Evolutionary conservation across 495 filamentous ascomycete species (phyloP), one percentile per base, ranked within the genome.

Genomic region (Cladorrhinum samala): DNA sequence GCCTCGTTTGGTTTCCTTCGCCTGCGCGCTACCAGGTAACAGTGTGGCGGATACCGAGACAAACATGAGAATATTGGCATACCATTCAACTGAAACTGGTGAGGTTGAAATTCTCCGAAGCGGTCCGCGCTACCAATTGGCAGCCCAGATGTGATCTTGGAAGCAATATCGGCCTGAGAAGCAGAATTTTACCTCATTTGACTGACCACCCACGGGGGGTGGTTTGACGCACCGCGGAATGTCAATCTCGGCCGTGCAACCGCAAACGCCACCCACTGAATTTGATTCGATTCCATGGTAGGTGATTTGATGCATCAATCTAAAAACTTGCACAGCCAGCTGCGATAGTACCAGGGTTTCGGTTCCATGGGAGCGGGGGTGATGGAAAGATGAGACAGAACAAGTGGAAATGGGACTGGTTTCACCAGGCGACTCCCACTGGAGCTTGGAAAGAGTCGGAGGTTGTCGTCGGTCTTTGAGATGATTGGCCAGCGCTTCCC

Each of bases 401-500:
- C n/a, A 27, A 30, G 43, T 27, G 40, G 25, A 49, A 44, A 39
- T 41, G 46, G 52, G 45, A 42, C 49, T 41, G 16, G 61, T 62
- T 62, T 62, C 60, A 62, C 27, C 47, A 38, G 46, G 3, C 43
- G 45, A 24, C n/a, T n/a, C 44, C 44, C 44, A n/a, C 37, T 45
- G 47, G 24, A 36, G 38, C 14, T 7, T 54, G 27, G 50, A 56
- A 19, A 43, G 18, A n/a, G n/a, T 5, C n/a, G 38, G 38, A 40
- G 6, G 18, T 5, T 17, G 18, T 17, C 38, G 54, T 54, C 49
- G 38, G 13, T 14, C 48, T 47, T 41, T 47, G 16, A 16, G 18
- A 21, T 56, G 46, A 56, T 62, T 62, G 38, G 56, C 8, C 20
- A 33, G 45, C 23, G 9, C 38, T 38, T 42, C 38, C n/a, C 18